Conservation (phyloP, 768 basidiomycete species). For the Russula lepida region DNA sequence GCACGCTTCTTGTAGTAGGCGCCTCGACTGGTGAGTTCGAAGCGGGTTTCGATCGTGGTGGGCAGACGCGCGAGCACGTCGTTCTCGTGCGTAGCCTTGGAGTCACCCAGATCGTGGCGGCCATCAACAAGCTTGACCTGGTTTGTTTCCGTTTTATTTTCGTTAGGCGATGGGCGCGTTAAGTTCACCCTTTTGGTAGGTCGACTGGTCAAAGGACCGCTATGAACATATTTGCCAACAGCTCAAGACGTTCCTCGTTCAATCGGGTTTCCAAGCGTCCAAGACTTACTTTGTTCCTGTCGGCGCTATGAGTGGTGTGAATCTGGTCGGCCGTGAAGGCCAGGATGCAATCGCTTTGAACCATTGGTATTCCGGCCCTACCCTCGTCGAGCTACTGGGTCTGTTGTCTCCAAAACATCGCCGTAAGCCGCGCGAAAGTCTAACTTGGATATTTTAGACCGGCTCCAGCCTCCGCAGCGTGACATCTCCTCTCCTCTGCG, state of each 20-base stretch:
- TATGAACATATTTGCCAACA: conserved; percentile 77
- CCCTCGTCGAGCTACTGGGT: conserved; percentile 81
- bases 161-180: neutral
- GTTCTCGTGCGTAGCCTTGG: conserved; percentile 88
- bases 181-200: conserved; percentile 38
- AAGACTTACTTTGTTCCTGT: conserved; percentile 85
- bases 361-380: conserved; percentile 81
- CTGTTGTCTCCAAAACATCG: conserved; percentile 6
- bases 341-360: conserved; percentile 41
- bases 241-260: conserved; percentile 72
- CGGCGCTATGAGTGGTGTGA: conserved; percentile 84
- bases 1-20: conserved; percentile 89
- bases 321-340: conserved; percentile 49
- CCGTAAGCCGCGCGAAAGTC: neutral
- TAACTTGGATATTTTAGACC: conserved; percentile 41
- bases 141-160: conserved; percentile 34
- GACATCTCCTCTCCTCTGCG: conserved; percentile 72
- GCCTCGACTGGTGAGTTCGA: conserved; percentile 89
- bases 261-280: conserved; percentile 75
- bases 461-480: conserved; percentile 69
- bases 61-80: conserved; percentile 93
- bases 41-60: conserved; percentile 87
- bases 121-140: conserved; percentile 92
- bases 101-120: conserved; percentile 83
- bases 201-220: conserved; percentile 75